phyloP scores from a whole-genome alignment of 169 alveolate genomes.

The Toxoplasma gondii region DNA sequence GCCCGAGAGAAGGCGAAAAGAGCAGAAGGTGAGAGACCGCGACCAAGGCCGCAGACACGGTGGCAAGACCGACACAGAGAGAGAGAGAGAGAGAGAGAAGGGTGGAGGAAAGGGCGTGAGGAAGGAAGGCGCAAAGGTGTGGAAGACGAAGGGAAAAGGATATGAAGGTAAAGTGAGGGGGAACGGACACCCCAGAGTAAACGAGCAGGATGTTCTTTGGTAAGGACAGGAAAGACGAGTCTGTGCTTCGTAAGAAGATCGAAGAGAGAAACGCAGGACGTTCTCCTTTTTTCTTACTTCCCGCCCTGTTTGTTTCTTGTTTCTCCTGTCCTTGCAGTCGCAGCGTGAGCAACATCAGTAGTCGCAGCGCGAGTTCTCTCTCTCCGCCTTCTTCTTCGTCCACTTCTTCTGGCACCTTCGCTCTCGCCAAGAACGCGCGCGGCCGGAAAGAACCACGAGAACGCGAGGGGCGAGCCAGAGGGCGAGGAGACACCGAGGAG shows the following conservation, averaged over 20 bases:
- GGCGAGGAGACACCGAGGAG: no score
- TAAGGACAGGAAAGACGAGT: no score
- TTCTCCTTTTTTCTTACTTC: background rate
- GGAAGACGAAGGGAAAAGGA: background rate
- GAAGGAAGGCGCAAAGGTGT: background rate
- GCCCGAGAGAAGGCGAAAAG: background rate
- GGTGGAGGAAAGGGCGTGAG: background rate
- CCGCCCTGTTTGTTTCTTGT: background rate
- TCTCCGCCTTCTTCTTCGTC: conserved; percentile 15
- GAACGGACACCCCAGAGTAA: background rate
- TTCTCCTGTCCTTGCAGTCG: background rate
- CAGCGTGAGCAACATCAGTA: conserved; percentile 38
- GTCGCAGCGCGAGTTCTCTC: background rate
- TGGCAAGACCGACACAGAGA: background rate
- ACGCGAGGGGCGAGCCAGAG: background rate
- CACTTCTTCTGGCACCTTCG: background rate
- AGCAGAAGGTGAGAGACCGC: background rate
- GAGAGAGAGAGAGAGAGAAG: background rate
- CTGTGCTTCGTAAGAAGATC: no score
- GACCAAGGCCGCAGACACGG: background rate
- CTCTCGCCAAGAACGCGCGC: background rate
- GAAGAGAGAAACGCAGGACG: no score
- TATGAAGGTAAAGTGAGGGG: background rate
- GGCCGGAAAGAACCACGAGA: background rate
- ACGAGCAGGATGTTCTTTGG: no score